Conservation (phyloP, 768 basidiomycete species). For the Phlebiopsis gigantea region DNA sequence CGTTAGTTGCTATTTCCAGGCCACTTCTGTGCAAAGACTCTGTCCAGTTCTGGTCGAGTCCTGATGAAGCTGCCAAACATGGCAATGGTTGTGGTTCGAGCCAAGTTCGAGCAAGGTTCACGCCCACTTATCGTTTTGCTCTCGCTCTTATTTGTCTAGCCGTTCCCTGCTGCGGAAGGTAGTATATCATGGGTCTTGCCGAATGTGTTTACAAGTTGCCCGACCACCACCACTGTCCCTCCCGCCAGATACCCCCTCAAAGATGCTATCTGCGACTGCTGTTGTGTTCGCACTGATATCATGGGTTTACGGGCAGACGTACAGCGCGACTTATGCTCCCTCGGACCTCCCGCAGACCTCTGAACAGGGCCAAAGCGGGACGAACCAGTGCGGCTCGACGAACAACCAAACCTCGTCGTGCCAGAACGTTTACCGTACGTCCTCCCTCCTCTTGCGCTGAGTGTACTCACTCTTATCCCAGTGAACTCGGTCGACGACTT, state of each 20-base stretch:
- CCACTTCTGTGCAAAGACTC: no score
- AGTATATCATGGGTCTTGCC: background rate
- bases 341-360: conserved; percentile 40
- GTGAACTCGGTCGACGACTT: conserved; percentile 58
- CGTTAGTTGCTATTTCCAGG: no score
- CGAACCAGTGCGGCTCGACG: conserved; percentile 57
- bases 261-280: background rate
- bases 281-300: background rate
- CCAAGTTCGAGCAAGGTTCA: background rate
- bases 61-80: background rate
- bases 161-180: background rate
- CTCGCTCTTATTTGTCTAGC: background rate
- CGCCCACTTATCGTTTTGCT: background rate
- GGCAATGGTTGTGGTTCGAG: background rate
- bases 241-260: background rate
- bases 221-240: background rate
- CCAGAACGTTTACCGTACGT: conserved; percentile 58
- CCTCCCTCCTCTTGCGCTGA: background rate
- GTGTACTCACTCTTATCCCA: conserved; percentile 20
- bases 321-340: conserved; percentile 45
- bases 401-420: conserved; percentile 54
- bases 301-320: conserved; percentile 25
- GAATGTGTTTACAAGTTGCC: background rate
- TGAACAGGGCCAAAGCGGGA: conserved; percentile 56
- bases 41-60: no score